phyloP scores from a whole-genome alignment of 306 rosid species.

The Pterocarpus santalinus region DNA sequence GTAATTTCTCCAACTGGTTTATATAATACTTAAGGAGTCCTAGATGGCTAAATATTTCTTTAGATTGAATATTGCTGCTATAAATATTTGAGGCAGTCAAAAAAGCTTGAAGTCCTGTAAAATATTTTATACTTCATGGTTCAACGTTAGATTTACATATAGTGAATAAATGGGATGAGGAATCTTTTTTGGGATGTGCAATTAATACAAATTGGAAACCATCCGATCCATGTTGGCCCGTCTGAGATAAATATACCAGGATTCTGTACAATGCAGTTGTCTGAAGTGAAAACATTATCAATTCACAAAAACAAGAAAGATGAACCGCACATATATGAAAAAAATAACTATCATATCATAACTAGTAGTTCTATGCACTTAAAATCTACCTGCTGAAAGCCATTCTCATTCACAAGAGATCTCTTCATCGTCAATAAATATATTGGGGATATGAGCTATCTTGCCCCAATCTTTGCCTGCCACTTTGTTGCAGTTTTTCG shows the following conservation, averaged over 20 bases:
- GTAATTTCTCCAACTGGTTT: neutral
- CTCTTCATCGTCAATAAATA: slow-evolving; percentile 19
- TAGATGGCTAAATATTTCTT: neutral
- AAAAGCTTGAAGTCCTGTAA: too few species aligned
- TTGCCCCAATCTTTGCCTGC: slow-evolving; percentile 42
- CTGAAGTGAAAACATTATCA: neutral
- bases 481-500: neutral
- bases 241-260: neutral
- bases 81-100: too few species aligned
- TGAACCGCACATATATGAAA: neutral
- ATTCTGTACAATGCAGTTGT: neutral
- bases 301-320: neutral
- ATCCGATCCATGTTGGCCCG: neutral
- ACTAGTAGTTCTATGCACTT: neutral
- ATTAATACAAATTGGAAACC: neutral
- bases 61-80: neutral
- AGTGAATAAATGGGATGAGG: neutral
- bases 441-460: slow-evolving; percentile 25
- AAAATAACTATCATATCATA: neutral
- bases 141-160: too few species aligned
- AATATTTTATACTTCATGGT: too few species aligned
- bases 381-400: neutral
- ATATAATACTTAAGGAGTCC: too few species aligned
- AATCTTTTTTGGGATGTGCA: neutral
- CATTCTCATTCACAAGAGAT: neutral